Base-by-base conservation (phyloP, 23 red algal genomes). In the Chondrus crispus region DNA sequence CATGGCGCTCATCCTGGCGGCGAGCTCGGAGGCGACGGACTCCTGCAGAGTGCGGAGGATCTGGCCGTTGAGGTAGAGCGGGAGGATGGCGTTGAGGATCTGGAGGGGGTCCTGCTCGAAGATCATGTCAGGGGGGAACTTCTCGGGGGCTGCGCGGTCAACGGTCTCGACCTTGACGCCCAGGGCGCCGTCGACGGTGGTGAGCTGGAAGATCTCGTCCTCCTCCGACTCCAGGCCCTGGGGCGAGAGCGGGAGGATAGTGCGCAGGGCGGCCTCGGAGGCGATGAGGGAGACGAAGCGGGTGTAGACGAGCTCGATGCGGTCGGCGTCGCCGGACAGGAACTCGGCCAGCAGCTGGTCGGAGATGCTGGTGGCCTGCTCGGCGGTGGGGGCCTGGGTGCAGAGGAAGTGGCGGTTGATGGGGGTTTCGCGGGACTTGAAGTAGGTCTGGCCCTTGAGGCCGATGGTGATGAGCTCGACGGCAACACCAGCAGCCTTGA, bases 121-220 rank as follows among this genome's bases (percentile, higher is more conserved):
- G 92, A 99, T 99, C 97, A 99, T 99, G 63, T 99, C 94, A 6
- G 94, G 6, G 1, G 97, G 91, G 78, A 99, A 94, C 2, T 85
- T 85, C 18, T 84, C 86, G 20, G 89, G 79, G 39, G 86, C 93
- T 16, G 58, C 88, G 68, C 62, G 76, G 44, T 80, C 79, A 16
- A 91, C 49, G 2, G 85, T 85, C 69, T 92, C 74, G 22, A 80
- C 49, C 54, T 98, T 95, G 69, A 98, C 96, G 13, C 69, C 81
- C 35, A 98, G 90, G 18, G 87, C 63, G 40, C 96, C 96, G 24
- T 91, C 85, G 66, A 68, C 71, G 0, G 97, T 92, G 49, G 94
- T 99, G 47, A 99, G 91, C 85, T 96, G 94, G 68, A 99, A 99
- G 63, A 99, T 96, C 80, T 99, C 97, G 81, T 99, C 97, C 24